Evolutionary conservation across 2,329 filamentous ascomycete species (phyloP), one percentile per base, ranked within the genome.

Genomic region (Fusarium concolor): DNA sequence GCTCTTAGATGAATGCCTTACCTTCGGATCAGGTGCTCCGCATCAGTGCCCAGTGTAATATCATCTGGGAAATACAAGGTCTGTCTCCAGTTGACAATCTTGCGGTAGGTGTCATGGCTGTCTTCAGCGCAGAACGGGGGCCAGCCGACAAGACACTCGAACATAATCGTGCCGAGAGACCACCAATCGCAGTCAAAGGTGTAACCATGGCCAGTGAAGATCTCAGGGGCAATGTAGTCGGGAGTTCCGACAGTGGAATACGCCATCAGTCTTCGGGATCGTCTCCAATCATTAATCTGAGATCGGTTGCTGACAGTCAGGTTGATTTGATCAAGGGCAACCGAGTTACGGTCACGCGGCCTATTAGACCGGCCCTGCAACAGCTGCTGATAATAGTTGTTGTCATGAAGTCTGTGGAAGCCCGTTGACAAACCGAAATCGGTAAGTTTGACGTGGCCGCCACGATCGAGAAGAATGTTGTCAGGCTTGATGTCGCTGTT

Each of bases 81-180:
- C 76, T 97, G 91, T 57, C 93, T 90, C 96, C 96, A 99, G 82
- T 97, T 97, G 74, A 99, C 94, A 79, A 99, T 99, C 87, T 99
- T 99, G 71, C 95, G 91, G 82, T 99, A 99, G 2, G 96, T 98
- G 79, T 98, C 96, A 77, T 97, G 95, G 63, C 94, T 92, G 78
- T 98, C 95, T 79, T 99, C 96, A 20, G 96, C 95, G 79, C 96
- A 99, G 87, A 99, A 99, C 29, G 96, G 96, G 56, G 96, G 96
- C 96, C 96, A 99, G 74, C 96, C 96, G 65, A 99, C 94, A 71
- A 99, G 86, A 80, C 96, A 99, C 81, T 99, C 96, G 75, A 98
- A 99, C 96, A 99, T 98, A 82, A 99, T 99, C 43, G 96, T 97
- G 53, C 96, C 96, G 49, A 99, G 87, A 22, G 93, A 97, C 96